Evolutionary conservation across 306 rosid genomes (phyloP).

Genomic region (Astragalus membranaceus): DNA sequence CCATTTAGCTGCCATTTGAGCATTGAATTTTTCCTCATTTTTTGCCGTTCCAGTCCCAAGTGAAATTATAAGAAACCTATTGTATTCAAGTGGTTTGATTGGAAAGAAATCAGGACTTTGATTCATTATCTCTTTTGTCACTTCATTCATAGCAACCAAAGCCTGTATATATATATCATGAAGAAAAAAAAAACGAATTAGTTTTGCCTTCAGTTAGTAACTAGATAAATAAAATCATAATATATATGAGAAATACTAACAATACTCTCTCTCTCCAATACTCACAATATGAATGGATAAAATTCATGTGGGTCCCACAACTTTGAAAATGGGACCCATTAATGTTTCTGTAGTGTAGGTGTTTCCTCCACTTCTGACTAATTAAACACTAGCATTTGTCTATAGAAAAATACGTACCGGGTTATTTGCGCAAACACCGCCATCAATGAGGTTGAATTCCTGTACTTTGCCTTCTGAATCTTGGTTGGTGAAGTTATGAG

Average conservation of each 20-base stretch:
- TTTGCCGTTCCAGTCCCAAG: slow-evolving; percentile 39
- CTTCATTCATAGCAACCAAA: slow-evolving; percentile 31
- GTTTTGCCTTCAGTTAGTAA: not conserved
- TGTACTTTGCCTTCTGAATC: slow-evolving; percentile 12
- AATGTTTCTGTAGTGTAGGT: too few species aligned
- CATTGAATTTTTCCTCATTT: slow-evolving; percentile 22
- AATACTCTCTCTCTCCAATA: too few species aligned
- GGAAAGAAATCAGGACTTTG: slow-evolving; percentile 33
- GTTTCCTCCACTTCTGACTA: too few species aligned
- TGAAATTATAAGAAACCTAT: slow-evolving; percentile 30
- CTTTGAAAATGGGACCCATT: too few species aligned
- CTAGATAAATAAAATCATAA: not conserved
- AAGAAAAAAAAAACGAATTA: not conserved
- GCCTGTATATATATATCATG: slow-evolving; percentile 19
- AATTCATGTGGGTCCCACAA: too few species aligned
- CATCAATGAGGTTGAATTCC: slow-evolving; percentile 60
- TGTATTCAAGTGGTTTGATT: slow-evolving; percentile 25
- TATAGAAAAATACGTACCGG: slow-evolving; percentile 31
- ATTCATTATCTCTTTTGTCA: slow-evolving; percentile 20
- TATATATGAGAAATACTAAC: too few species aligned
- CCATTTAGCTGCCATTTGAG: slow-evolving; percentile 30
- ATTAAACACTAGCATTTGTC: too few species aligned
- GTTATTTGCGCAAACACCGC: slow-evolving; percentile 63
- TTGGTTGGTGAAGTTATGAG: slow-evolving; percentile 33
- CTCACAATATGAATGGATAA: too few species aligned